These are phyloP conservation scores for Breviolum minutum DNA, from an alignment of 73 alveolate genomes.

Conservation along the genomic window DNA sequence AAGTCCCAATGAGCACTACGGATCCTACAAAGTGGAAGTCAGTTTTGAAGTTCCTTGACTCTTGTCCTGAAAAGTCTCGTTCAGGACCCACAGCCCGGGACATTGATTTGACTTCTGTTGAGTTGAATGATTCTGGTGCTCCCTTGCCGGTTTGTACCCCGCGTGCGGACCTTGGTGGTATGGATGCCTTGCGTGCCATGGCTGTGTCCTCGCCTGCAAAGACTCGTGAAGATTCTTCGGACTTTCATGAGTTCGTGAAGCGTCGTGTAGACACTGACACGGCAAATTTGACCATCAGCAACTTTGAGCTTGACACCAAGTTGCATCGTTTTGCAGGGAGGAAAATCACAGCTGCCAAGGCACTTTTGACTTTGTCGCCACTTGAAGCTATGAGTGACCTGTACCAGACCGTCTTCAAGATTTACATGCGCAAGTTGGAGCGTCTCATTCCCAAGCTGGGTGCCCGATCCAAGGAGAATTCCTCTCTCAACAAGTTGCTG, in stretches of 20 bases:
- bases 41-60: not conserved
- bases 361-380: not conserved
- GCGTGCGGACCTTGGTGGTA: not conserved
- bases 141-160: too few relatives aligned
- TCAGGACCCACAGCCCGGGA: too few relatives aligned
- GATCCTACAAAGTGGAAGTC: not conserved
- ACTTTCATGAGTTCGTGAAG: too few relatives aligned
- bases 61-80: too few relatives aligned
- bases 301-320: not conserved
- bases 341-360: not conserved
- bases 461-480: too few relatives aligned
- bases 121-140: too few relatives aligned
- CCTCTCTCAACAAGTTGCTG: not conserved
- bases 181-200: not conserved
- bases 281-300: not conserved
- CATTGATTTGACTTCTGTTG: too few relatives aligned
- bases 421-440: slow-evolving; percentile 11
- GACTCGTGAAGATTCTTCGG: too few relatives aligned
- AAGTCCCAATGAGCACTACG: not conserved
- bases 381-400: slow-evolving; percentile 14
- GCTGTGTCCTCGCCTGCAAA: not conserved
- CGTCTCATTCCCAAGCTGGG: not conserved
- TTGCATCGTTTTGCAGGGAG: not conserved
- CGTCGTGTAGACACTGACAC: not conserved
- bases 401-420: slow-evolving; percentile 7